phyloP scores from a whole-genome alignment of 352 stramenopile species.

The Globisporangium yorkense region DNA sequence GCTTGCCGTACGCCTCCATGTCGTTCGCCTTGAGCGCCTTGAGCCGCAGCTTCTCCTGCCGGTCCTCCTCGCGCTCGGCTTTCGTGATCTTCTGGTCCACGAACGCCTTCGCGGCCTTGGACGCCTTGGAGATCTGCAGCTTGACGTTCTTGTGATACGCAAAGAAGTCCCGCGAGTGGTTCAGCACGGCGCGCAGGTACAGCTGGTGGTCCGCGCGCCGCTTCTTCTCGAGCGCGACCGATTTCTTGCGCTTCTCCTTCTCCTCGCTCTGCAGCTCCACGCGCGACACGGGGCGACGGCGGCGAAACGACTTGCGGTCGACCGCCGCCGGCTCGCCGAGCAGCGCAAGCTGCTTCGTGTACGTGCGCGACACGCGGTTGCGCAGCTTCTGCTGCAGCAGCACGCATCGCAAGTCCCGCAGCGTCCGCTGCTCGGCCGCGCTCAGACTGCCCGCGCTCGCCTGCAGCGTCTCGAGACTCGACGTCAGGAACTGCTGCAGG shows the following conservation, averaged over 20 bases:
- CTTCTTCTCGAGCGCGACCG: conserved; percentile 78
- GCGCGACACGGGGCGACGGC: conserved; percentile 51
- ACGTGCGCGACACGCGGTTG: conserved; percentile 48
- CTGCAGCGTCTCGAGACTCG: conserved; percentile 59
- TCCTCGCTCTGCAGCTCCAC: conserved; percentile 65
- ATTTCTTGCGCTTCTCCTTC: conserved; percentile 77
- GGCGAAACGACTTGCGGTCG: conserved; percentile 73
- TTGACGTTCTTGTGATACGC: conserved; percentile 86
- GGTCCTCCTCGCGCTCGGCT: conserved; percentile 81
- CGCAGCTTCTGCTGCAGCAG: conserved; percentile 71
- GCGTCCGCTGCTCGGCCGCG: conserved; percentile 34
- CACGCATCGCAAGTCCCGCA: conserved; percentile 61
- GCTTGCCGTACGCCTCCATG: conserved; percentile 96
- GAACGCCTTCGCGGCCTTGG: conserved; percentile 66
- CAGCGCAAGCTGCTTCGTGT: conserved; percentile 56
- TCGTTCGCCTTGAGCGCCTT: conserved; percentile 94
- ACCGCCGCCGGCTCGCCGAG: conserved; percentile 58
- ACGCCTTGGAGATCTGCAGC: conserved; percentile 55
- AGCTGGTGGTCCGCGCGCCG: conserved; percentile 67
- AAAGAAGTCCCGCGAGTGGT: conserved; percentile 84
- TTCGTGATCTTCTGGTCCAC: conserved; percentile 75
- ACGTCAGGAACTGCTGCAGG: conserved; percentile 63
- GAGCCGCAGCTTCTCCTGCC: conserved; percentile 81
- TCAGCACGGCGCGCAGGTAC: conserved; percentile 77
- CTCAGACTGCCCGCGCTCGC: conserved; percentile 26